phyloP scores from a whole-genome alignment of 208 protist genomes.

The Leishmania aethiopica region DNA sequence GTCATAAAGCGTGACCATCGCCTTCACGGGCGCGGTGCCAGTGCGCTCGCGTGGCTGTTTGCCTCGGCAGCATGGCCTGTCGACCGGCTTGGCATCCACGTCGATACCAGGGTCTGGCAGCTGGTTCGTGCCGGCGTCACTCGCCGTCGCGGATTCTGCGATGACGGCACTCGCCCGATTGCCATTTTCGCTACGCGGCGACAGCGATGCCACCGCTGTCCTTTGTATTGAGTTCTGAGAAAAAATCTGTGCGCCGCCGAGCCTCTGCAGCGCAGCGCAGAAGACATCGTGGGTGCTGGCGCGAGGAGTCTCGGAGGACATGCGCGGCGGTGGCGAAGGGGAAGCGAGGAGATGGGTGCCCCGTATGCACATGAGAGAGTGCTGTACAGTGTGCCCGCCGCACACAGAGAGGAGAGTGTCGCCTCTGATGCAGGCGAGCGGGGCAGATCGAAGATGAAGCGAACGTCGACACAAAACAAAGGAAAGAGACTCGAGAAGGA shows the following conservation, averaged over 20 bases:
- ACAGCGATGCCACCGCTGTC: neutral
- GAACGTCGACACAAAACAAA: neutral
- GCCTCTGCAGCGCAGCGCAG: slow-evolving; percentile 11
- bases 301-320: neutral
- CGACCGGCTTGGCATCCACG: neutral
- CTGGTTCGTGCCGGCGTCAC: neutral
- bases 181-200: neutral
- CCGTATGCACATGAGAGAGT: neutral
- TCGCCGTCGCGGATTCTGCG: neutral
- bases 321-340: neutral
- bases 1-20: neutral
- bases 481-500: neutral
- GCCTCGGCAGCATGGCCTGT: neutral
- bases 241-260: neutral
- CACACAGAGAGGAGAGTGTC: neutral
- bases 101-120: too few species aligned
- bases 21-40: neutral
- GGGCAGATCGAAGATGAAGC: neutral
- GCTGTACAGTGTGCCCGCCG: neutral
- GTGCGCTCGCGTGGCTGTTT: neutral
- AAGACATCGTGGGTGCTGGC: slow-evolving; percentile 21
- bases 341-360: neutral
- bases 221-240: neutral
- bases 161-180: too few species aligned
- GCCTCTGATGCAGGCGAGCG: neutral